Evolutionary conservation across 495 filamentous ascomycete species (phyloP).

Genomic region (Aspergillus indologenus): DNA sequence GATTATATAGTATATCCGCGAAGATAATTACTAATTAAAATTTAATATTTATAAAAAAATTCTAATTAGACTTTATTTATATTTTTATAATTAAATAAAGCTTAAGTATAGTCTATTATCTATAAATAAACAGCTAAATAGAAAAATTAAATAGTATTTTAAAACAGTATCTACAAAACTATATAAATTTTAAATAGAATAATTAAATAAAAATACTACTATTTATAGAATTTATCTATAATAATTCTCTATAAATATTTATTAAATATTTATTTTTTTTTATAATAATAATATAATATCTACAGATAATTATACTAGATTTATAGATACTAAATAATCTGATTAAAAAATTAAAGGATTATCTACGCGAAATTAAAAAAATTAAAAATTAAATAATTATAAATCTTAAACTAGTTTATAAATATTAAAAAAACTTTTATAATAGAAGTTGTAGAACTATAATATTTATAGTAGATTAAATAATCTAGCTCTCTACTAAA

Average conservation of each 20-base stretch:
- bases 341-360: background rate
- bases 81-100: conserved; percentile 2
- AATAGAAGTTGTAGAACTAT: background rate
- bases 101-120: conserved; percentile 7
- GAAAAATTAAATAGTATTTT: conserved; percentile 7
- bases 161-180: conserved; percentile 6
- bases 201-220: conserved; percentile 7
- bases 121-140: conserved; percentile 10
- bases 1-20: background rate
- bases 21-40: background rate
- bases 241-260: conserved; percentile 4
- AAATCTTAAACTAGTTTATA: background rate
- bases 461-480: background rate
- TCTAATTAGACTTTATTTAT: conserved; percentile 7
- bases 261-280: conserved; percentile 1
- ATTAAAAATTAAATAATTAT: background rate
- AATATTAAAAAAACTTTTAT: background rate
- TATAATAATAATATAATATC: background rate
- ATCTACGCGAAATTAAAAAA: background rate
- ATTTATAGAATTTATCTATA: conserved; percentile 11
- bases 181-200: conserved; percentile 12
- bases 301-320: background rate
- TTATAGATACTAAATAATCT: background rate
- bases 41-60: background rate
- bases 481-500: background rate